These are phyloP conservation scores for Gossypioides kirkii DNA, from an alignment of 345 rosid genomes.

Conservation along the genomic window DNA sequence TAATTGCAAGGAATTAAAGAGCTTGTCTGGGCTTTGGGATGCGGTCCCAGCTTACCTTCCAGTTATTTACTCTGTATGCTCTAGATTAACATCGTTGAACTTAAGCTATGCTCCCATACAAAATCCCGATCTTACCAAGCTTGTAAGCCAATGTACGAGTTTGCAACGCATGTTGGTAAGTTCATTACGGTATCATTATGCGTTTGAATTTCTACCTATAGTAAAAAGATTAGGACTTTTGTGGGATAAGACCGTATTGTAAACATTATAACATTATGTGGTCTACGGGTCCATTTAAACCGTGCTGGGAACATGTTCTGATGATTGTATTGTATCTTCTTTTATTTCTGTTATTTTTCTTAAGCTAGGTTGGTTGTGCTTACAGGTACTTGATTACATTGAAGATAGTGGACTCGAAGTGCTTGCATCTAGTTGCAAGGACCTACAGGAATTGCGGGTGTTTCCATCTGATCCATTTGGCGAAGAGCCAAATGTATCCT, in stretches of 20 bases:
- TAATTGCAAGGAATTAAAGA: slow-evolving; percentile 59
- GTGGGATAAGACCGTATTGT: neutral
- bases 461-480: slow-evolving; percentile 81
- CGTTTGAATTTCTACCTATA: neutral
- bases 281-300: neutral
- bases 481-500: slow-evolving; percentile 46
- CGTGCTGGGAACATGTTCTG: neutral
- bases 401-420: slow-evolving; percentile 87
- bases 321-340: neutral
- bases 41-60: slow-evolving; percentile 81
- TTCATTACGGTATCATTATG: neutral
- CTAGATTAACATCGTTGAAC: slow-evolving; percentile 69
- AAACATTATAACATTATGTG: neutral
- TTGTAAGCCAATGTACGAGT: slow-evolving; percentile 57
- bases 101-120: slow-evolving; percentile 74
- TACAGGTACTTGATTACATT: slow-evolving; percentile 84
- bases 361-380: slow-evolving; percentile 19
- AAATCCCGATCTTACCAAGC: slow-evolving; percentile 62
- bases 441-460: slow-evolving; percentile 77
- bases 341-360: neutral
- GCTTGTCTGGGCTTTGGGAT: slow-evolving; percentile 95
- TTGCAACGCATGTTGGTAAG: slow-evolving; percentile 85
- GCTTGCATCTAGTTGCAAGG: slow-evolving; percentile 70
- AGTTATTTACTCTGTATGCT: slow-evolving; percentile 62
- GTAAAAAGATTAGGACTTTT: neutral